A percentile compares a stretch with the other conserved stretches of the same genome.
Evolutionary conservation across 2,329 filamentous ascomycete species (phyloP).

Genomic region (Penicillium sp.): DNA sequence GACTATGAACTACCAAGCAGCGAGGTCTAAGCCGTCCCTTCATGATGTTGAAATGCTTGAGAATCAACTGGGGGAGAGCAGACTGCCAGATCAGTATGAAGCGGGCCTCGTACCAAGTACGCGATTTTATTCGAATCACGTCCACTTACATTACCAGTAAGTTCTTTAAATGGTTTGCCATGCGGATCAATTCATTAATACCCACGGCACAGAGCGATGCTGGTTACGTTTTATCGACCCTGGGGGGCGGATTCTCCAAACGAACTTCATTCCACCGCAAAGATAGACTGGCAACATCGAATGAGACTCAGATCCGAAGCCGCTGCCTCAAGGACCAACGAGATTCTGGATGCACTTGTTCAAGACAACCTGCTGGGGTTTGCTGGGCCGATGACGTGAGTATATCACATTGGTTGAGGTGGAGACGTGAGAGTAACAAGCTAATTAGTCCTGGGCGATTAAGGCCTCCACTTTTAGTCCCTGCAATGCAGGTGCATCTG

Average conservation of each 20-base stretch:
- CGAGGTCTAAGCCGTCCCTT: constrained; percentile 19
- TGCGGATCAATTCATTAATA: constrained; percentile 6
- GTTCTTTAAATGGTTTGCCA: not conserved
- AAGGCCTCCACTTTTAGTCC: constrained; percentile 33
- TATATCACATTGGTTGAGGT: not conserved
- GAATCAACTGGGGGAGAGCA: constrained; percentile 19
- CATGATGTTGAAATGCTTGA: constrained; percentile 29
- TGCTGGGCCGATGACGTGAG: constrained; percentile 34
- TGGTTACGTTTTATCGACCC: constrained; percentile 35
- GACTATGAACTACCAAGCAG: constrained; percentile 29
- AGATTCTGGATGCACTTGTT: constrained; percentile 31
- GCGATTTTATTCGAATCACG: constrained; percentile 29
- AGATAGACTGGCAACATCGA: constrained; percentile 25
- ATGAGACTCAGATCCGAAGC: constrained; percentile 28
- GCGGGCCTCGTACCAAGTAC: constrained; percentile 12
- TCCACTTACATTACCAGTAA: constrained; percentile 35
- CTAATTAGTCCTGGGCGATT: not conserved
- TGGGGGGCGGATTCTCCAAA: constrained; percentile 26
- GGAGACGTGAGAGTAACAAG: not conserved
- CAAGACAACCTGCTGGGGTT: constrained; percentile 26
- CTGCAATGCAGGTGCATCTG: constrained; percentile 39
- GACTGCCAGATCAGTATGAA: constrained; percentile 22
- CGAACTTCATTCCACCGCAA: constrained; percentile 8
- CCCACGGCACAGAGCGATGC: constrained; percentile 22
- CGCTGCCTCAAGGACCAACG: constrained; percentile 33